phyloP scores from a whole-genome alignment of 805 yeast genomes.

The Wickerhamomyces rabaulensis region DNA sequence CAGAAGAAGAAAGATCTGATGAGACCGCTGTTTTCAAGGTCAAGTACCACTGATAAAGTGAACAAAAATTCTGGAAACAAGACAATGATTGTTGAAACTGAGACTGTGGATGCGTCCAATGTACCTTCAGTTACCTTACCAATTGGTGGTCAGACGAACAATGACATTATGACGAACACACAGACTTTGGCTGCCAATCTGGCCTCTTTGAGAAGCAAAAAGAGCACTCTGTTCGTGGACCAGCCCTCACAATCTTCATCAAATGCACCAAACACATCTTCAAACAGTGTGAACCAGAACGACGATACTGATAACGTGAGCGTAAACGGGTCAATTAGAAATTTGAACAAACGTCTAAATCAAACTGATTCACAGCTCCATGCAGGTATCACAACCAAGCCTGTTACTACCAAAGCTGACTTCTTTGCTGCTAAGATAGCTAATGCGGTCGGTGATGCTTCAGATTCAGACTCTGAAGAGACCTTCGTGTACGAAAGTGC shows the following conservation, averaged over 20 bases:
- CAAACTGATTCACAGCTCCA: slow-evolving; percentile 16
- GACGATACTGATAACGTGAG: slow-evolving; percentile 18
- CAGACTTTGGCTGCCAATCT: slow-evolving; percentile 24
- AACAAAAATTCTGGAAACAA: slow-evolving; percentile 16
- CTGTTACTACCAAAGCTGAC: slow-evolving; percentile 70
- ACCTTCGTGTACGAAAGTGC: slow-evolving; percentile 84
- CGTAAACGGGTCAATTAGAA: slow-evolving; percentile 22
- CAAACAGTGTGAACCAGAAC: slow-evolving; percentile 3
- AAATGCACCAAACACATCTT: slow-evolving; percentile 8
- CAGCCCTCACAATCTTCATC: slow-evolving; percentile 5
- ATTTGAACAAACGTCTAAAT: slow-evolving; percentile 14
- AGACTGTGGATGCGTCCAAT: slow-evolving; percentile 47
- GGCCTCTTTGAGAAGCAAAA: slow-evolving; percentile 29
- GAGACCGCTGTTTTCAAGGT: slow-evolving; percentile 21
- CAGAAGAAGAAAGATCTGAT: slow-evolving; percentile 18
- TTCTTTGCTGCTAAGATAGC: slow-evolving; percentile 93
- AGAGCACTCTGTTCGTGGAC: slow-evolving; percentile 28
- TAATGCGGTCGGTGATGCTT: slow-evolving; percentile 87
- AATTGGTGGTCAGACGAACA: slow-evolving; percentile 12
- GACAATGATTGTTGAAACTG: slow-evolving; percentile 55
- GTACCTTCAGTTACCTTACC: slow-evolving; percentile 23
- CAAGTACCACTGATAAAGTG: slow-evolving; percentile 20
- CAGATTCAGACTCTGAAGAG: slow-evolving; percentile 85
- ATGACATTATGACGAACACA: slow-evolving; percentile 17
- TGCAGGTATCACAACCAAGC: slow-evolving; percentile 9